Evolutionary conservation across 1,284 basidiomycete genomes (phyloP), one percentile per base, ranked within the genome.

Genomic region (Hypsizygus ulmarius): DNA sequence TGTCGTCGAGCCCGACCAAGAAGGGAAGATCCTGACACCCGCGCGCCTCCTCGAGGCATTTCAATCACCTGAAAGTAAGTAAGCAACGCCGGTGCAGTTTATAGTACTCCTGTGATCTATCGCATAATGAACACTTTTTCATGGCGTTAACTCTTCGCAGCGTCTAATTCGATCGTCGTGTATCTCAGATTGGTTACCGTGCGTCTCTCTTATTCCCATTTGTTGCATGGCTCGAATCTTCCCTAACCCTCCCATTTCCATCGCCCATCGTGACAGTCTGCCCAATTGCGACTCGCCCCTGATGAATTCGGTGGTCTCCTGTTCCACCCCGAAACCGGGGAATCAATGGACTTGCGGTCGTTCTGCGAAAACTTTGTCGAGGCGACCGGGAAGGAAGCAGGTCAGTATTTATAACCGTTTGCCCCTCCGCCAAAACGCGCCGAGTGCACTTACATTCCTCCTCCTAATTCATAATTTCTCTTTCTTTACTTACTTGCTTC

Each of bases 291-390:
- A 12, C 64, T 74, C 3, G 74, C 89, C 53, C 70, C 78, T 1
- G 80, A 82, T 10, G 67, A 74, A 45, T 93, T 84, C 62, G 73
- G 75, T 9, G 79, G 79, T 2, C 93, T 93, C 71, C 74, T 95
- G 5, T 78, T 88, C 55, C 79, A 91, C 50, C 87, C 87, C 0
- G 82, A 87, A 34, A 78, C 81, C 0, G 80, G 79, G 30, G 77
- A 82, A 39, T 74, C 66, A 2, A 75, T 90, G 59, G 69, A 72
- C 2, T 70, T 83, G 4, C 72, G 76, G 5, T 75, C 79, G 8
- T 95, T 93, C 65, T 93, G 90, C 62, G 76, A 82, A 56, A 72
- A 75, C 39, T 82, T 86, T 53, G 91, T 95, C 25, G 90, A 94
- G 55, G 82, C 88, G 1, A 74, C 82, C 39, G 86, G 89, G 11